These are phyloP conservation scores for Trametes meyenii DNA, from an alignment of 768 basidiomycete species.

Conservation along the genomic window DNA sequence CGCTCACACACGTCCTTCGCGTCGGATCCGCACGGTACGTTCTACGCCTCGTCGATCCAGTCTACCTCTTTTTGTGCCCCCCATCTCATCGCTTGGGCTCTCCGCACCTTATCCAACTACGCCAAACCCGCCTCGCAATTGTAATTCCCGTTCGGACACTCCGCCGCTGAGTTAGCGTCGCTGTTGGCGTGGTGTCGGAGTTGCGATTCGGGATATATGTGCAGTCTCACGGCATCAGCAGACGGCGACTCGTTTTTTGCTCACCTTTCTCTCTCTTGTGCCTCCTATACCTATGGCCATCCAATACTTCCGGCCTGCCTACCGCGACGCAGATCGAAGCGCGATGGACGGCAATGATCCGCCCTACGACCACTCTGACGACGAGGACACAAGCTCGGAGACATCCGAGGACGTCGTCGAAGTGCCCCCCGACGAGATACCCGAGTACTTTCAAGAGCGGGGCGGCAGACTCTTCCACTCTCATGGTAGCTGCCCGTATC, in stretches of 20 bases:
- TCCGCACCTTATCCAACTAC: conserved; percentile 7
- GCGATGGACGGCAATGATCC: conserved; percentile 12
- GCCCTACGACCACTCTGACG: conserved; percentile 26
- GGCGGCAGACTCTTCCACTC: conserved; percentile 71
- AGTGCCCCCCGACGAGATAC: conserved; percentile 56
- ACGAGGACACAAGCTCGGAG: conserved; percentile 44
- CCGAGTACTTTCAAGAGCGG: conserved; percentile 58
- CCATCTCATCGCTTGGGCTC: conserved; percentile 3
- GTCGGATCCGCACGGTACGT: conserved; percentile 17
- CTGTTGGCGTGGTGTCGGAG: conserved; percentile 28
- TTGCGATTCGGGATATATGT: conserved; percentile 25
- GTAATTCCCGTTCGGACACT: conserved; percentile 18
- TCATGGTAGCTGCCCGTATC: conserved; percentile 63
- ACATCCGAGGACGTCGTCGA: conserved; percentile 49
- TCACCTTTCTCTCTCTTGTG: conserved; percentile 30
- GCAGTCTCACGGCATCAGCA: conserved; percentile 15
- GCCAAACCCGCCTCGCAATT: conserved; percentile 14
- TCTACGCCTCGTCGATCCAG: conserved; percentile 15
- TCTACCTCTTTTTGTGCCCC: conserved; percentile 6
- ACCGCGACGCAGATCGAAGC: conserved; percentile 9
- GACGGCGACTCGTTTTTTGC: conserved; percentile 28
- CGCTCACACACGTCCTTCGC: conserved; percentile 6
- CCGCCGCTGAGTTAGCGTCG: conserved; percentile 31
- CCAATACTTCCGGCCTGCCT: conserved; percentile 6
- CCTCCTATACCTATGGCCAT: conserved; percentile 21